Conservation (phyloP, 345 rosid species). For the Eutrema heterophyllum region DNA sequence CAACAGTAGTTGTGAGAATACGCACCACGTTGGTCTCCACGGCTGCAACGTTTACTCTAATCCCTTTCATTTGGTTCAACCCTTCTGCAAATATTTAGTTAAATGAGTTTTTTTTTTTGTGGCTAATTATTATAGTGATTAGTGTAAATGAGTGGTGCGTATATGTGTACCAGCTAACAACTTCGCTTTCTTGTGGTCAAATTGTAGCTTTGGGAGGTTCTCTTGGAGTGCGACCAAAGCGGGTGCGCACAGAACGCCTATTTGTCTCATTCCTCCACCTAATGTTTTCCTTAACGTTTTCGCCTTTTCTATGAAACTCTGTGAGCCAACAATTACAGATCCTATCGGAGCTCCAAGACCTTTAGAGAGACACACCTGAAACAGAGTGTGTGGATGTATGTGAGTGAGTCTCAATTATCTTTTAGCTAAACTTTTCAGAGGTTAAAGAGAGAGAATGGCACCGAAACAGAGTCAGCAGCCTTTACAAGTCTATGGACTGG, state of each 20-base stretch:
- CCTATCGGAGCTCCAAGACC: constrained; percentile 96
- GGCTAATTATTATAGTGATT: neutral
- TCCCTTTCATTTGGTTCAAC: constrained; percentile 67
- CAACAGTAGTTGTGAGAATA: neutral
- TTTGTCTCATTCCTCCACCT: constrained; percentile 96
- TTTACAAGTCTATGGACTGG: constrained; percentile 72
- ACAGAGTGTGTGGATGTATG: neutral
- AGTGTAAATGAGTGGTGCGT: neutral
- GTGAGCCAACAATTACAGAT: constrained; percentile 81
- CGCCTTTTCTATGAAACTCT: constrained; percentile 72
- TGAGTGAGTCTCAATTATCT: neutral
- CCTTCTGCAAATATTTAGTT: constrained; percentile 46
- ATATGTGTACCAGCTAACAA: constrained; percentile 57
- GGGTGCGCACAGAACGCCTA: constrained; percentile 79
- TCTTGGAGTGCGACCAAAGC: constrained; percentile 71
- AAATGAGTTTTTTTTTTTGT: neutral
- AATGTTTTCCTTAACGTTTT: constrained; percentile 74
- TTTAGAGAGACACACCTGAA: constrained; percentile 77
- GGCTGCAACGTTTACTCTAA: constrained; percentile 51
- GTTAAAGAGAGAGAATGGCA: neutral
- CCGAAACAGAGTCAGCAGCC: constrained; percentile 89
- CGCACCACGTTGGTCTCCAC: constrained; percentile 87
- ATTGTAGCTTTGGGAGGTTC: constrained; percentile 53
- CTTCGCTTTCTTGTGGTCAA: constrained; percentile 81
- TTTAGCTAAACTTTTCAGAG: neutral